Conservation (phyloP, 2,329 filamentous ascomycete species). For the Sarocladium oryzae region DNA sequence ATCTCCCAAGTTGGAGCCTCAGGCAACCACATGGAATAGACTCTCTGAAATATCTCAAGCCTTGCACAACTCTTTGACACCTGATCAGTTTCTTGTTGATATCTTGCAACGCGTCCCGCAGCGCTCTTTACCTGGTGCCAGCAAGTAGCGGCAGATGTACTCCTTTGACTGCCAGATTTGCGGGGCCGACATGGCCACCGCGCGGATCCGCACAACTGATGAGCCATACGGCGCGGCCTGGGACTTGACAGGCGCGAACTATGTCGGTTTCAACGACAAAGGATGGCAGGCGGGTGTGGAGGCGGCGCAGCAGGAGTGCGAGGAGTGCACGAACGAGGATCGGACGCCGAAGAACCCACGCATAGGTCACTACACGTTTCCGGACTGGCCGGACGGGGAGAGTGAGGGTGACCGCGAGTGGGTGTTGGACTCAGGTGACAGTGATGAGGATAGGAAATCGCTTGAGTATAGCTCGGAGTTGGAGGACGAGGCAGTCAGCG, state of each 20-base stretch:
- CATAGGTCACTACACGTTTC: neutral
- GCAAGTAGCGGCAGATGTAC: no score
- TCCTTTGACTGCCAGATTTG: constrained; percentile 4
- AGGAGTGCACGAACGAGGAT: constrained; percentile 1
- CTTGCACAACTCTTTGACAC: no score
- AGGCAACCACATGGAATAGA: no score
- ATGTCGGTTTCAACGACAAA: neutral
- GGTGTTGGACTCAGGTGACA: neutral
- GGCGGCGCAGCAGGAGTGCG: neutral
- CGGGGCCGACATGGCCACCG: constrained; percentile 4
- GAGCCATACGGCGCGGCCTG: neutral
- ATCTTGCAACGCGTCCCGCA: no score
- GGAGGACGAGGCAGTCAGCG: neutral
- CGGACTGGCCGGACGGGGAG: neutral
- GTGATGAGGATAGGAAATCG: no score
- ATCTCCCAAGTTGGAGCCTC: no score
- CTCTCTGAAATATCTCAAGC: no score
- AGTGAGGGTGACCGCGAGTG: neutral
- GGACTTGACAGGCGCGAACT: neutral
- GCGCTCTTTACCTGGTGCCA: no score
- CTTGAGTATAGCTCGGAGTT: no score
- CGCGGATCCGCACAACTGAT: neutral
- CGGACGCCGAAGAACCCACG: neutral
- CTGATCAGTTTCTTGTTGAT: no score
- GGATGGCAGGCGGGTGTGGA: neutral